Percentiles rank a stretch among this genome's conserved stretches.
phyloP scores from a whole-genome alignment of 2,329 filamentous ascomycete genomes.

The Zymoseptoria brevis region DNA sequence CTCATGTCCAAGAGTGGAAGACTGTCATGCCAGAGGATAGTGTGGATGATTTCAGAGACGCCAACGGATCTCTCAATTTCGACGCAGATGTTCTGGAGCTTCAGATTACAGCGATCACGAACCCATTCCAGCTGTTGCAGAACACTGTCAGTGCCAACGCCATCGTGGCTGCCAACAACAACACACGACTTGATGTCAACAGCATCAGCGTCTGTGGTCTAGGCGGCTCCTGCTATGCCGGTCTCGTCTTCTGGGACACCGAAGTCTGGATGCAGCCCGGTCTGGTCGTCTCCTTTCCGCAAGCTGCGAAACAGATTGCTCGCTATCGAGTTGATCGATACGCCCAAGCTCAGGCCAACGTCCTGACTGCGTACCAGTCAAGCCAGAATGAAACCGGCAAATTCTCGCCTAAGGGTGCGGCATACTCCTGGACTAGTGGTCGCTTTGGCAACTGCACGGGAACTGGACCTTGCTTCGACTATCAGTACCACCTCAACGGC shows the following conservation, averaged over 20 bases:
- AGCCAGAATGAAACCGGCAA: slow-evolving; percentile 52
- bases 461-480: slow-evolving; percentile 57
- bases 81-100: slow-evolving; percentile 51
- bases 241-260: slow-evolving; percentile 58
- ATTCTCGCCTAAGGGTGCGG: slow-evolving; percentile 52
- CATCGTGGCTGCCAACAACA: slow-evolving; percentile 40
- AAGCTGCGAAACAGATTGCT: slow-evolving; percentile 54
- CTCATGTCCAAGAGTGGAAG: slow-evolving; percentile 56
- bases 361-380: slow-evolving; percentile 46
- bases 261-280: slow-evolving; percentile 64
- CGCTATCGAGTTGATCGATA: slow-evolving; percentile 56
- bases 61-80: slow-evolving; percentile 49
- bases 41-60: slow-evolving; percentile 54
- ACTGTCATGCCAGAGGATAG: slow-evolving; percentile 52
- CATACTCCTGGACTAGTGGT: slow-evolving; percentile 62
- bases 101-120: slow-evolving; percentile 48
- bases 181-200: slow-evolving; percentile 49
- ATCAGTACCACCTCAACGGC: slow-evolving; percentile 64
- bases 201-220: slow-evolving; percentile 63
- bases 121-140: slow-evolving; percentile 50
- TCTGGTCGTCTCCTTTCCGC: slow-evolving; percentile 55
- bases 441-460: slow-evolving; percentile 60
- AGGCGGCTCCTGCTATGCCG: slow-evolving; percentile 59
- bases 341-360: slow-evolving; percentile 52
- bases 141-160: slow-evolving; percentile 49